phyloP scores from a whole-genome alignment of 805 yeast species.

The Wickerhamiella musiphila region DNA sequence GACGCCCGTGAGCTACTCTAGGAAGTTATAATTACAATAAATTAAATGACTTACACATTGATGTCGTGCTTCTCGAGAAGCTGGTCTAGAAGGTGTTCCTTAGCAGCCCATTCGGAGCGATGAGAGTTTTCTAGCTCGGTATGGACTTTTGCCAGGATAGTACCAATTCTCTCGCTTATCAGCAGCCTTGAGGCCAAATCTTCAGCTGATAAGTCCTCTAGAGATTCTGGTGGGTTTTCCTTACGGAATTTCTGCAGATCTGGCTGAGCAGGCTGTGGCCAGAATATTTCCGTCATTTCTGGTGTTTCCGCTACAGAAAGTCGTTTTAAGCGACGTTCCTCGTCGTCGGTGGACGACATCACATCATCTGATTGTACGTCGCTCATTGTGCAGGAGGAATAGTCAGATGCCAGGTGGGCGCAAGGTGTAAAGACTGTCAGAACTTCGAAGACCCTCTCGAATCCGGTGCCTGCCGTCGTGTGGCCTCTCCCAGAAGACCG shows the following conservation, averaged over 20 bases:
- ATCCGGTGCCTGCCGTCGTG: too few relatives aligned
- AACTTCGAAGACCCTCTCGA: too few relatives aligned
- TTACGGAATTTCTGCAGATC: not conserved
- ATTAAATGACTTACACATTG: not conserved
- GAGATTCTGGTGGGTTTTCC: not conserved
- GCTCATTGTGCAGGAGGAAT: too few relatives aligned
- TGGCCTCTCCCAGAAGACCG: too few relatives aligned
- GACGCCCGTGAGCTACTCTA: too few relatives aligned
- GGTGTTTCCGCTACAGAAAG: not conserved
- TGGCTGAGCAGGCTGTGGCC: not conserved
- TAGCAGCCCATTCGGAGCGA: constrained; percentile 19
- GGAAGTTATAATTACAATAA: not conserved
- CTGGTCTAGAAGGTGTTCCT: constrained; percentile 21
- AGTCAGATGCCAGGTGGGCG: too few relatives aligned
- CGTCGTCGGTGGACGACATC: constrained; percentile 2
- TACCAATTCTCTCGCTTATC: constrained; percentile 20
- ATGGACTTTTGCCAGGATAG: constrained; percentile 14
- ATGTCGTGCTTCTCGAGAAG: constrained; percentile 13
- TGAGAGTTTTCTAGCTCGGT: constrained; percentile 9
- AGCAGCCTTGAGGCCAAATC: constrained; percentile 12
- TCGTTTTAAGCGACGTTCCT: constrained; percentile 1
- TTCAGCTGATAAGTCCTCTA: constrained; percentile 3
- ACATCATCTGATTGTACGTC: constrained; percentile 1
- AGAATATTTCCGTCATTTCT: not conserved
- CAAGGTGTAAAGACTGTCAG: too few relatives aligned